A percentile compares a stretch with the other conserved stretches of the same genome.
Conservation (phyloP, 768 basidiomycete species). For the Postia placenta region DNA sequence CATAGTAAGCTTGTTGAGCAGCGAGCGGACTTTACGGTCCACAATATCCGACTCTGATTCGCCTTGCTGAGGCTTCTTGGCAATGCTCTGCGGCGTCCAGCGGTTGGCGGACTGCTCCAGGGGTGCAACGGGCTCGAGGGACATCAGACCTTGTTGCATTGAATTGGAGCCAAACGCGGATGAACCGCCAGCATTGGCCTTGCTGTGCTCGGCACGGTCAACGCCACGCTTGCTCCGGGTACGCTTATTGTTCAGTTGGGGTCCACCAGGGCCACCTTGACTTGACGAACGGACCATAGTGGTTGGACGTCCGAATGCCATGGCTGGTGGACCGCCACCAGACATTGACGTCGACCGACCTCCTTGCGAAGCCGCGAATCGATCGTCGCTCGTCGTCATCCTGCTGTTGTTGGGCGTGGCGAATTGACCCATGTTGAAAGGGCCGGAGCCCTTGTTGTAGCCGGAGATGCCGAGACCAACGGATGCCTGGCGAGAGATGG, state of each 20-base stretch:
- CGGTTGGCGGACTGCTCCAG: slow-evolving; percentile 76
- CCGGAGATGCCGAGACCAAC: slow-evolving; percentile 40
- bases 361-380: slow-evolving; percentile 43
- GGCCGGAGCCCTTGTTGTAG: slow-evolving; percentile 26
- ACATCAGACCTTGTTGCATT: slow-evolving; percentile 27
- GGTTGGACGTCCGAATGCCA: slow-evolving; percentile 44
- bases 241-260: slow-evolving; percentile 47
- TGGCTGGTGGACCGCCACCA: slow-evolving; percentile 36
- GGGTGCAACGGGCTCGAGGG: slow-evolving; percentile 65
- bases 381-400: slow-evolving; percentile 68
- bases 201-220: slow-evolving; percentile 57
- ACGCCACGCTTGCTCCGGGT: slow-evolving; percentile 82
- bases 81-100: slow-evolving; percentile 52
- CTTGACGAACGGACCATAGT: slow-evolving; percentile 60
- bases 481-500: slow-evolving; percentile 39
- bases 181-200: slow-evolving; percentile 28
- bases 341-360: slow-evolving; percentile 53
- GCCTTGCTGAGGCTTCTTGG: slow-evolving; percentile 35
- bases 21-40: slow-evolving; percentile 85
- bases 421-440: slow-evolving; percentile 69
- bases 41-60: slow-evolving; percentile 76
- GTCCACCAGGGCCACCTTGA: slow-evolving; percentile 41
- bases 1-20: slow-evolving; percentile 95
- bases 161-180: slow-evolving; percentile 10
- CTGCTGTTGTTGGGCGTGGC: slow-evolving; percentile 42